Percentiles rank a stretch among this genome's conserved stretches.
Evolutionary conservation across 441 rosid species (phyloP).

Genomic region (Macaranga tanarius): DNA sequence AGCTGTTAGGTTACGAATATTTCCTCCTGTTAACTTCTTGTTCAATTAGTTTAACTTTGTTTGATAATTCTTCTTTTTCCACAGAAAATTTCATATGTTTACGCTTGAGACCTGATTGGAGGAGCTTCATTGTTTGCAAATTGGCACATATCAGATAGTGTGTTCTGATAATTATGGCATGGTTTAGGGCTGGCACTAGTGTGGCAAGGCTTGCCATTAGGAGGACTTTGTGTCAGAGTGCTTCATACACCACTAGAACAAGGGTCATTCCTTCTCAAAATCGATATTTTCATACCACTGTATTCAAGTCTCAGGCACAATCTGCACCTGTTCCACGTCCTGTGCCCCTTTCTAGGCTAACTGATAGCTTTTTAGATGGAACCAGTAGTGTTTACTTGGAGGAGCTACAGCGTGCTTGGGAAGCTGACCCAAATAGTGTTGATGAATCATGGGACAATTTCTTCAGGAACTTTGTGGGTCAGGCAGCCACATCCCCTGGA

Average conservation of each 20-base stretch:
- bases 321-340: constrained; percentile 77
- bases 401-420: constrained; percentile 97
- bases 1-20: not conserved
- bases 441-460: constrained; percentile 99
- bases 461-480: constrained; percentile 93
- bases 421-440: constrained; percentile 81
- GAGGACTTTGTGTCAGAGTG: constrained; percentile 63
- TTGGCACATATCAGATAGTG: constrained; percentile 3
- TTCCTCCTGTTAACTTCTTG: not conserved
- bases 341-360: constrained; percentile 84
- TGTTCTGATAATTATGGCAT: constrained; percentile 50
- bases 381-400: constrained; percentile 94
- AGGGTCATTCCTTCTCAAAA: constrained; percentile 47
- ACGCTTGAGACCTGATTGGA: constrained; percentile 2
- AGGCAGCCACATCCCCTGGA: constrained; percentile 93
- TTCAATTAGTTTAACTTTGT: not conserved
- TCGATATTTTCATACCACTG: constrained; percentile 57
- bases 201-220: constrained; percentile 64
- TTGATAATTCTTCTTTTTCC: not conserved
- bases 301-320: constrained; percentile 57
- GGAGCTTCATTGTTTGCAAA: constrained; percentile 7
- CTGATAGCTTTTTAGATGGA: constrained; percentile 92
- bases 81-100: not conserved
- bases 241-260: constrained; percentile 54
- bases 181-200: constrained; percentile 76